A percentile compares a stretch with the other conserved stretches of the same genome.
phyloP scores from a whole-genome alignment of 1,284 basidiomycete species.

The Earliella scabrosa region DNA sequence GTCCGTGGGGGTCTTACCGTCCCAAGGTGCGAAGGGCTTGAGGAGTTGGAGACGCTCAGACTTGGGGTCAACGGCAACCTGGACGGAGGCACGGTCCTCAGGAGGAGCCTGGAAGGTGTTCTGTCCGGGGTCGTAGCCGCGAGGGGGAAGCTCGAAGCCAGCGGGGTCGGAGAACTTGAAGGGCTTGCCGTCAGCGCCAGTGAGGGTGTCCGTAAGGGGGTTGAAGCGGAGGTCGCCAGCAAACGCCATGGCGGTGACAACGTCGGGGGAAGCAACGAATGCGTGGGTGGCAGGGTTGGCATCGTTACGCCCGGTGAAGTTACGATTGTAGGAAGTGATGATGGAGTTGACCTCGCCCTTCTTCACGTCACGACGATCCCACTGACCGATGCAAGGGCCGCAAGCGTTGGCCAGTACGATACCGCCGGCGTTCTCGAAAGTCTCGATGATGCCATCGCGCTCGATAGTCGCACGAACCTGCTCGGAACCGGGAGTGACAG shows the following conservation, averaged over 20 bases:
- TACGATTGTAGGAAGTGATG: constrained; percentile 99
- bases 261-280: constrained; percentile 97
- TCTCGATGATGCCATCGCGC: constrained; percentile 92
- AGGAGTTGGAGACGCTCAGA: constrained; percentile 96
- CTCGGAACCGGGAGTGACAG: constrained; percentile 97
- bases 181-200: constrained; percentile 90
- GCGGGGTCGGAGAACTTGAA: constrained; percentile 96
- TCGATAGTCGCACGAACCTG: constrained; percentile 98
- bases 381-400: constrained; percentile 99
- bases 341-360: constrained; percentile 98
- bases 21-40: constrained; percentile 90
- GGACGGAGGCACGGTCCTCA: constrained; percentile 79
- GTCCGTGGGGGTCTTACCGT: constrained; percentile 90
- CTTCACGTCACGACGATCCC: constrained; percentile 96
- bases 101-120: constrained; percentile 98
- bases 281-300: constrained; percentile 99
- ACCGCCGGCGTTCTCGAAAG: constrained; percentile 89
- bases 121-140: constrained; percentile 95
- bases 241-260: constrained; percentile 98
- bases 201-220: constrained; percentile 91
- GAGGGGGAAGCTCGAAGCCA: constrained; percentile 92
- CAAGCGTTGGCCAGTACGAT: constrained; percentile 98
- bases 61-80: constrained; percentile 87
- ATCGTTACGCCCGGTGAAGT: constrained; percentile 99
- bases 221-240: constrained; percentile 96